These are phyloP conservation scores for Meira nashicola DNA, from an alignment of 1,284 basidiomycete species.

Conservation along the genomic window DNA sequence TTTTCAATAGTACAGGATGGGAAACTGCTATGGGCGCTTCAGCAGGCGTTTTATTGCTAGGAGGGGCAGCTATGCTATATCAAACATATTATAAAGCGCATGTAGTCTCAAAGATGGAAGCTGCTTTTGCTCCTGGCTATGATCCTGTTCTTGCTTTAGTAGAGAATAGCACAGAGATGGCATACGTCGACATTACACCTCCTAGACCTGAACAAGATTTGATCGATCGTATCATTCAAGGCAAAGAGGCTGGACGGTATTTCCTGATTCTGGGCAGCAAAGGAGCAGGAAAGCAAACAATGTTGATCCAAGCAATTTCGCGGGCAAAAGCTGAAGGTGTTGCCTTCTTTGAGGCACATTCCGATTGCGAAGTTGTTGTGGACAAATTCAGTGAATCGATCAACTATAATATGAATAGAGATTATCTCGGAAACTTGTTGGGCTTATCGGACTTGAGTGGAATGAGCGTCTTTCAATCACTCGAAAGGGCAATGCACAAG, in stretches of 20 bases:
- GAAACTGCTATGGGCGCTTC: conserved; percentile 49
- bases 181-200: conserved; percentile 27
- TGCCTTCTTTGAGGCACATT: conserved; percentile 46
- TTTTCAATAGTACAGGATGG: conserved; percentile 41
- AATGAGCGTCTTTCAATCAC: conserved; percentile 39
- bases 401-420: conserved; percentile 45
- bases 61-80: conserved; percentile 42
- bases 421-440: conserved; percentile 45
- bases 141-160: conserved; percentile 41
- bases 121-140: conserved; percentile 43
- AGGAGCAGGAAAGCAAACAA: conserved; percentile 40
- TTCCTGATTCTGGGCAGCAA: conserved; percentile 45
- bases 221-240: conserved; percentile 37
- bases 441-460: conserved; percentile 42
- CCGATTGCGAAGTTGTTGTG: conserved; percentile 36
- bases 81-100: conserved; percentile 43
- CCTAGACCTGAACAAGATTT: conserved; percentile 38
- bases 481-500: conserved; percentile 45
- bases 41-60: conserved; percentile 39
- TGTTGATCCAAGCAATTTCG: conserved; percentile 45
- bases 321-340: conserved; percentile 39
- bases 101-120: conserved; percentile 43
- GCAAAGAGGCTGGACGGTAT: conserved; percentile 43
- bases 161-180: conserved; percentile 34
- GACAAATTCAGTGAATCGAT: conserved; percentile 44